These are phyloP conservation scores for Cytospora piceicola DNA, from an alignment of 2,329 filamentous ascomycete genomes.

Conservation along the genomic window DNA sequence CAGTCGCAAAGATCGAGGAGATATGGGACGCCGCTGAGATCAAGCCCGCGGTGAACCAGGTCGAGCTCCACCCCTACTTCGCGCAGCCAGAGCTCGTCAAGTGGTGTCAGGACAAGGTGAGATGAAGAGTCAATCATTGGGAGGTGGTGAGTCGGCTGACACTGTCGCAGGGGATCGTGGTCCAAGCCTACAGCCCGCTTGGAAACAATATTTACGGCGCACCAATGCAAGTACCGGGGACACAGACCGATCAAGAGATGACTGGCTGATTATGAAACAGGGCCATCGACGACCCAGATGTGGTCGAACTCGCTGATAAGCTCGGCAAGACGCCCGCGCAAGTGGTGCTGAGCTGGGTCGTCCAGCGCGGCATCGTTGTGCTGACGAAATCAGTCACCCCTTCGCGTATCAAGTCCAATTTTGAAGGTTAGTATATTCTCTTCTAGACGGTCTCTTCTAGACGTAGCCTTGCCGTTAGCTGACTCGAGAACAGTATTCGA, in stretches of 20 bases:
- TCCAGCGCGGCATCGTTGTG: slow-evolving; percentile 57
- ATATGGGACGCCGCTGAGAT: slow-evolving; percentile 50
- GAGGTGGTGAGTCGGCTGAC: background rate
- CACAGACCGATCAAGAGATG: too few relatives aligned
- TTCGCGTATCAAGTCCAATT: slow-evolving; percentile 53
- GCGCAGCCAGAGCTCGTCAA: slow-evolving; percentile 50
- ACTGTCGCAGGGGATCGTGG: slow-evolving; percentile 47
- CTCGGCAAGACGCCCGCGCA: slow-evolving; percentile 56
- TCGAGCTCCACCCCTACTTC: slow-evolving; percentile 47
- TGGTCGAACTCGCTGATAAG: slow-evolving; percentile 57
- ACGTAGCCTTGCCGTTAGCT: background rate
- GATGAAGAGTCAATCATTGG: slow-evolving; percentile 8
- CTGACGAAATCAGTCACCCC: slow-evolving; percentile 60
- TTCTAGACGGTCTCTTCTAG: too few relatives aligned
- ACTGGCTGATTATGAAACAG: slow-evolving; percentile 34
- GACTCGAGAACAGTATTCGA: slow-evolving; percentile 22
- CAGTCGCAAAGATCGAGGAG: slow-evolving; percentile 51
- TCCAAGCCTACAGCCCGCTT: slow-evolving; percentile 60
- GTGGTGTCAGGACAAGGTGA: slow-evolving; percentile 50
- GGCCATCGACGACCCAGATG: slow-evolving; percentile 52
- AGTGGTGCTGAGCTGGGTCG: slow-evolving; percentile 57
- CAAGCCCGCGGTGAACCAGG: slow-evolving; percentile 51
- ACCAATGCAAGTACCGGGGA: slow-evolving; percentile 22
- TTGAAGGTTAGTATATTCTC: slow-evolving; percentile 34
- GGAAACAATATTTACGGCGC: slow-evolving; percentile 52